Conservation (phyloP, 805 yeast genomes). For the Starmerella stigmatis region DNA sequence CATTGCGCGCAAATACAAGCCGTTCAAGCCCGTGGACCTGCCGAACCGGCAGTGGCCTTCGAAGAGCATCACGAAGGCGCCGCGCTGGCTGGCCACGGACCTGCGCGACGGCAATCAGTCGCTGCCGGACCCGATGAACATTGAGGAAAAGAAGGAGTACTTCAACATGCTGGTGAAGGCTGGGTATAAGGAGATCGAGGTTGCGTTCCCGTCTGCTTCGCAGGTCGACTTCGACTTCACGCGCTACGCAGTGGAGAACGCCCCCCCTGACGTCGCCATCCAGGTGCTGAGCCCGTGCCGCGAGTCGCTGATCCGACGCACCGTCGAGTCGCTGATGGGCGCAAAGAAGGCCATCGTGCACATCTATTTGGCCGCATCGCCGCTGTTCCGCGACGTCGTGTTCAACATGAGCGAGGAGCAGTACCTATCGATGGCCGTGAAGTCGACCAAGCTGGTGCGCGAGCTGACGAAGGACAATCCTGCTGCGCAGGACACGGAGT, state of each 20-base stretch:
- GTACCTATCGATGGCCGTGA: conserved; percentile 50
- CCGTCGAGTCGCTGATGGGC: conserved; percentile 61
- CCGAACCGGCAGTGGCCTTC: conserved; percentile 65
- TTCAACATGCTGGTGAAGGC: conserved; percentile 57
- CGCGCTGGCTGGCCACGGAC: conserved; percentile 77
- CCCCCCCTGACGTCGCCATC: conserved; percentile 66
- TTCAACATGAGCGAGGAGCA: conserved; percentile 51
- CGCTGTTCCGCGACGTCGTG: conserved; percentile 60
- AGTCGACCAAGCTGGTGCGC: conserved; percentile 52
- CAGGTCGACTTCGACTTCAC: conserved; percentile 76
- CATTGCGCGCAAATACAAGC: conserved; percentile 40
- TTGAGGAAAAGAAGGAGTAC: conserved; percentile 62
- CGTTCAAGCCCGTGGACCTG: conserved; percentile 45
- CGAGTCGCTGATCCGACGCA: conserved; percentile 58
- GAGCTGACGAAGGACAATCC: conserved; percentile 52
- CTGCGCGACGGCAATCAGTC: conserved; percentile 79
- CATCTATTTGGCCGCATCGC: conserved; percentile 66
- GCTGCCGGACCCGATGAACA: conserved; percentile 77
- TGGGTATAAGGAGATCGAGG: conserved; percentile 78
- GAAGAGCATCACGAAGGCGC: conserved; percentile 47
- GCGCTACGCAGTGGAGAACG: conserved; percentile 57
- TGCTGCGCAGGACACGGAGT: conserved; percentile 39
- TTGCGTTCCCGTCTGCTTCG: conserved; percentile 71
- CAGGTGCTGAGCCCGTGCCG: conserved; percentile 72
- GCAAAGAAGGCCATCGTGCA: conserved; percentile 70